Conservation (phyloP, 2,329 filamentous ascomycete species). For the Aspergillus sp. region DNA sequence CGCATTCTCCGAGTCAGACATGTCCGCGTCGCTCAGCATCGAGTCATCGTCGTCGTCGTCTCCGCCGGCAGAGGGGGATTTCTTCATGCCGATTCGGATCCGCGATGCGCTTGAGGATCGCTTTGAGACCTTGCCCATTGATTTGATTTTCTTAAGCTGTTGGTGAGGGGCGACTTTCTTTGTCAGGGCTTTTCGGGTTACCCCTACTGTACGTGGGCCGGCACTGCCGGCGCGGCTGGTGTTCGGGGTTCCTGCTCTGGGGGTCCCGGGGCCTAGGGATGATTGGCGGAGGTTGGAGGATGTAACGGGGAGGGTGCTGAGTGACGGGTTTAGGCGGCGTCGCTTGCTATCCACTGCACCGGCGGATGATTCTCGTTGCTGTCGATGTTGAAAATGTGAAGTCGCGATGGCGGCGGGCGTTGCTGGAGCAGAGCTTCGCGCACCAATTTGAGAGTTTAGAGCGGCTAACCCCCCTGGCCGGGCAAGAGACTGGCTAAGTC, state of each 20-base stretch:
- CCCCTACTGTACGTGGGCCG: slow-evolving; percentile 42
- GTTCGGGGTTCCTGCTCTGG: slow-evolving; percentile 50
- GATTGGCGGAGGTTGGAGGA: slow-evolving; percentile 54
- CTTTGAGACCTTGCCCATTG: slow-evolving; percentile 34
- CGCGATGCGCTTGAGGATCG: slow-evolving; percentile 37
- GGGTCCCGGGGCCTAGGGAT: slow-evolving; percentile 57
- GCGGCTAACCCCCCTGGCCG: slow-evolving; percentile 29
- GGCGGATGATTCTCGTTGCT: slow-evolving; percentile 49
- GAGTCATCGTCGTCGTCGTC: slow-evolving; percentile 49
- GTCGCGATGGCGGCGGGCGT: slow-evolving; percentile 34
- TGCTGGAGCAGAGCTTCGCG: slow-evolving; percentile 39
- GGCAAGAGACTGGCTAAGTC: slow-evolving; percentile 36
- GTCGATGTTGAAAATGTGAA: slow-evolving; percentile 37
- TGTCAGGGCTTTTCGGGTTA: slow-evolving; percentile 40
- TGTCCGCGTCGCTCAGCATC: slow-evolving; percentile 45
- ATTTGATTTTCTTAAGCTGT: slow-evolving; percentile 37
- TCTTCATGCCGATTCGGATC: slow-evolving; percentile 31
- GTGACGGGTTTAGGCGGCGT: slow-evolving; percentile 48
- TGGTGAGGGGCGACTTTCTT: slow-evolving; percentile 53
- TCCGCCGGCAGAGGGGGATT: slow-evolving; percentile 35
- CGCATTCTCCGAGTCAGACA: slow-evolving; percentile 41
- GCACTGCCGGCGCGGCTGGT: slow-evolving; percentile 53
- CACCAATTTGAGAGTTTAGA: slow-evolving; percentile 32
- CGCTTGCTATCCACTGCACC: slow-evolving; percentile 53
- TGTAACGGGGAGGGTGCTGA: slow-evolving; percentile 48